Percentiles rank a stretch among this genome's conserved stretches.
These are phyloP conservation scores for Liquidambar formosana DNA, from an alignment of 164 flowering plant genomes.

Conservation along the genomic window DNA sequence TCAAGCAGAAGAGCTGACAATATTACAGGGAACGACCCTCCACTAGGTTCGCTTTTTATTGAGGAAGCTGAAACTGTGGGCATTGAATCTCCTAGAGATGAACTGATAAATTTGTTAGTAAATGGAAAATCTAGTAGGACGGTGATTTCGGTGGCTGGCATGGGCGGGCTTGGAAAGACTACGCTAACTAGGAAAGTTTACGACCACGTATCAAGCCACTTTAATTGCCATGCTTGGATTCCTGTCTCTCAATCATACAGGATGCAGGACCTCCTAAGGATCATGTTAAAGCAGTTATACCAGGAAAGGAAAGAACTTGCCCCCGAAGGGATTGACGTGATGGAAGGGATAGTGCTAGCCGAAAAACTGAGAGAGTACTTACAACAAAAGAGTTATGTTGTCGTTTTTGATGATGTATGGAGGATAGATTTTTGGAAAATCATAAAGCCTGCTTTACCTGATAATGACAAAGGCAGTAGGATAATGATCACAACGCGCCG, in stretches of 20 bases:
- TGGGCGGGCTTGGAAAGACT: conserved; percentile 46
- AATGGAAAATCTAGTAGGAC: background rate
- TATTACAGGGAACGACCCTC: conserved; percentile 9
- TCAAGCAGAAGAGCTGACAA: background rate
- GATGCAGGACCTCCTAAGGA: conserved; percentile 10
- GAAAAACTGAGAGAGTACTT: background rate
- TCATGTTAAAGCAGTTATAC: conserved; percentile 7
- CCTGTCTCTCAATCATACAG: conserved; percentile 23
- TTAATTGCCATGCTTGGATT: conserved; percentile 32
- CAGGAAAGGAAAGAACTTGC: background rate
- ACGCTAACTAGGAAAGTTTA: conserved; percentile 30
- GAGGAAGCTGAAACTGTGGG: conserved; percentile 25
- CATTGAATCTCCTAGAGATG: conserved; percentile 2
- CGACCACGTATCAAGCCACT: conserved; percentile 9
- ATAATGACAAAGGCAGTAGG: conserved; percentile 13
- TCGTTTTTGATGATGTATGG: conserved; percentile 29
- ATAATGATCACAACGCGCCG: conserved; percentile 16
- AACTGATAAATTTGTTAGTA: conserved; percentile 1
- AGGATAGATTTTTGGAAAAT: conserved; percentile 8
- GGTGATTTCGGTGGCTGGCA: conserved; percentile 25
- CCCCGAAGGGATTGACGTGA: background rate
- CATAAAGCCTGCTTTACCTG: conserved; percentile 4
- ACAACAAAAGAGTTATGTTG: conserved; percentile 4
- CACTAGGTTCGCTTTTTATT: conserved; percentile 4
- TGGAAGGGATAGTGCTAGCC: background rate